Conservation (phyloP, 2,329 filamentous ascomycete species). For the Amylocarpus encephaloides region DNA sequence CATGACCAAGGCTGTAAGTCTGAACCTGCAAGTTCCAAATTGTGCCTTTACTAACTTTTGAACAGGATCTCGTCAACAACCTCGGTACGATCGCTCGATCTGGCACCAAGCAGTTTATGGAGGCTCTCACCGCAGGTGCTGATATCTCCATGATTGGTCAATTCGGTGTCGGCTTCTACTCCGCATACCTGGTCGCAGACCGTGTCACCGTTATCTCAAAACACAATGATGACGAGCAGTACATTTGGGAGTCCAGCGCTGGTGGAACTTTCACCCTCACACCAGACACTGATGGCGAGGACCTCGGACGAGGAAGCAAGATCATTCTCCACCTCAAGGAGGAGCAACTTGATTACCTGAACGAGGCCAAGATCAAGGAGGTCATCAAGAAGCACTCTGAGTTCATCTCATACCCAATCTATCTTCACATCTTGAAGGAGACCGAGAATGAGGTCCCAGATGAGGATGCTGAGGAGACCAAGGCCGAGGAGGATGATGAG, state of each 20-base stretch:
- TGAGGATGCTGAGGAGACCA: constrained; percentile 73
- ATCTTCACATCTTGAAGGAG: constrained; percentile 99
- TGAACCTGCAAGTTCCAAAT: neutral
- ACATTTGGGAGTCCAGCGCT: constrained; percentile 97
- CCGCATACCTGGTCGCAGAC: constrained; percentile 98
- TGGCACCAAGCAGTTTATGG: constrained; percentile 99
- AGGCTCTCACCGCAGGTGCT: constrained; percentile 94
- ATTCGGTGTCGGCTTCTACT: constrained; percentile 99
- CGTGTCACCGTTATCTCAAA: constrained; percentile 93
- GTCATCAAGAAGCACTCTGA: constrained; percentile 99
- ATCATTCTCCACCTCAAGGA: constrained; percentile 99
- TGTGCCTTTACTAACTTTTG: constrained; percentile 34
- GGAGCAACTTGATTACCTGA: constrained; percentile 96
- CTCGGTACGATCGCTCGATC: constrained; percentile 98
- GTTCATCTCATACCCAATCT: constrained; percentile 99
- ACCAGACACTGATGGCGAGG: constrained; percentile 85
- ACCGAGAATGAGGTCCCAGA: constrained; percentile 97
- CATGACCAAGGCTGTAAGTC: constrained; percentile 98
- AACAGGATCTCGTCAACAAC: constrained; percentile 96
- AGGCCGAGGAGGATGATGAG: constrained; percentile 72
- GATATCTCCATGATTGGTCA: constrained; percentile 99
- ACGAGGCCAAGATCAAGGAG: constrained; percentile 99
- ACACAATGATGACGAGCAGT: constrained; percentile 99
- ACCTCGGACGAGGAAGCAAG: constrained; percentile 90
- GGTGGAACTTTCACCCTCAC: constrained; percentile 95